Evolutionary conservation across 2,329 filamentous ascomycete species (phyloP), one percentile per base, ranked within the genome.

Genomic region (Podosphaera xanthii): DNA sequence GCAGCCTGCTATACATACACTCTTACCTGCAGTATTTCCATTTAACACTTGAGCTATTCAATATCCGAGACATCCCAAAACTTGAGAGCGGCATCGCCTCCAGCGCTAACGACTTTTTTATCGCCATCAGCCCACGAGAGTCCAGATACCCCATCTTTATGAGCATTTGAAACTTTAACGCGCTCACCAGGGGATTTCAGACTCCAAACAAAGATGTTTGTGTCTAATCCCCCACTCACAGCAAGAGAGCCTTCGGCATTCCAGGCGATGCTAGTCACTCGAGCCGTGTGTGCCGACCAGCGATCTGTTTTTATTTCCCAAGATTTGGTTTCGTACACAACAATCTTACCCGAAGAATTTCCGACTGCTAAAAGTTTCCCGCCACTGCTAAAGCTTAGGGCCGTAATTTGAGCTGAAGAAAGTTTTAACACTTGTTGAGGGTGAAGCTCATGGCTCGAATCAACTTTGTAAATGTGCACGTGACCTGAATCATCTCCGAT

Each of bases 111-210:
- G 57, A 97, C 76, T 72, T 79, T 87, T 22, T 71, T 71, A 60
- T 76, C 75, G 7, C 78, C 80, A 35, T 77, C 77, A 12, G 87
- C 76, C 89, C 91, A 98, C 10, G 78, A 78, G 14, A 97, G 84
- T 14, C 87, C 91, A 64, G 85, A 88, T 22, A 97, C 89, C 8
- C 92, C 92, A 68, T 97, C 92, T 73, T 96, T 96, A 73, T 98
- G 92, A 57, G 91, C 89, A 68, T 95, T 94, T 31, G 82, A 73
- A 12, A 82, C 84, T 74, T 92, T 91, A 64, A 94, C 79, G 64
- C 91, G 79, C 71, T 86, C 86, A 2, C 87, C 89, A 0, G 91
- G 91, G 69, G 87, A 86, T 50, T 75, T 73, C 48, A 96, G 71
- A 69, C 87, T 95, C 88, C 92, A 98, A 36, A 95, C 82, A 69